phyloP scores from a whole-genome alignment of 78 protist genomes.

The Trichosphaerium sp. region DNA sequence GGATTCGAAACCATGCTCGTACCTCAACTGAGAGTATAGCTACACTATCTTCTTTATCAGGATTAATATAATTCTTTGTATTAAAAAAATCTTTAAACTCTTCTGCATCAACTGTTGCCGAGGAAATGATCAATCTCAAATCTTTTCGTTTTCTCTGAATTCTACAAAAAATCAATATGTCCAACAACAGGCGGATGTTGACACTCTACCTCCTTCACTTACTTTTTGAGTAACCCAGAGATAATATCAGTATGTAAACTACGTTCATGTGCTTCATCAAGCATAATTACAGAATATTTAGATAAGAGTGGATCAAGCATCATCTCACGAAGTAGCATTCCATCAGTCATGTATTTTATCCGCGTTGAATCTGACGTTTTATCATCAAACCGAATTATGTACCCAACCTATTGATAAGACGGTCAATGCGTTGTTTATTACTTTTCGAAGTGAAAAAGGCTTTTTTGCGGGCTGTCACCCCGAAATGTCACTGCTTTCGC shows the following conservation, averaged over 20 bases:
- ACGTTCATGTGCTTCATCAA: slow-evolving; percentile 98
- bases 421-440: no score
- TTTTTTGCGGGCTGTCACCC: no score
- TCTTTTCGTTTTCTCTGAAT: slow-evolving; percentile 15
- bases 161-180: background rate
- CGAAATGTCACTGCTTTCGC: no score
- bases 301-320: slow-evolving; percentile 70
- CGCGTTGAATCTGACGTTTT: slow-evolving; percentile 16
- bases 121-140: slow-evolving; percentile 73
- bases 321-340: slow-evolving; percentile 80
- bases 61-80: background rate
- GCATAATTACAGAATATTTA: slow-evolving; percentile 66
- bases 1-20: slow-evolving; percentile 12
- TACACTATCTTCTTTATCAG: slow-evolving; percentile 13
- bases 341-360: slow-evolving; percentile 85
- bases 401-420: slow-evolving; percentile 35
- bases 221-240: slow-evolving; percentile 55
- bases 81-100: slow-evolving; percentile 48
- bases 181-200: background rate
- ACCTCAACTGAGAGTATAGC: slow-evolving; percentile 42
- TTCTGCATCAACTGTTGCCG: slow-evolving; percentile 85
- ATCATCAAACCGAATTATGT: slow-evolving; percentile 62
- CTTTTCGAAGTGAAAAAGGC: no score
- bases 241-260: slow-evolving; percentile 54
- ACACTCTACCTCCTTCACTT: no score